These are phyloP conservation scores for Saccharomyces kudriavzevii DNA, from an alignment of 805 yeast genomes.

Conservation along the genomic window DNA sequence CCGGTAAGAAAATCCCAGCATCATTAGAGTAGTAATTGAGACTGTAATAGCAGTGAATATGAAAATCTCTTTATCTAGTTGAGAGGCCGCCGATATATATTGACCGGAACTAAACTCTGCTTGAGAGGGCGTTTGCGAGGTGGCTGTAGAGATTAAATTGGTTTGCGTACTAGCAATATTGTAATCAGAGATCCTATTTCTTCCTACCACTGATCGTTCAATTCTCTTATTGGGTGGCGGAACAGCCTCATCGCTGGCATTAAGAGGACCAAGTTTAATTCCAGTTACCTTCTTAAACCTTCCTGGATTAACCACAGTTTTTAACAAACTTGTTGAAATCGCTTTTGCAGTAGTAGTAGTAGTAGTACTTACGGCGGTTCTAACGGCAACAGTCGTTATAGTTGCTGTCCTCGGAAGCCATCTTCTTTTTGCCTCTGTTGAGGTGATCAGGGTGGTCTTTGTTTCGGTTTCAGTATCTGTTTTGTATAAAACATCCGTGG, in stretches of 20 bases:
- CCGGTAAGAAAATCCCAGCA: conserved; percentile 7
- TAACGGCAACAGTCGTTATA: conserved; percentile 3
- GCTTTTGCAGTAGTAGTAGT: conserved; percentile 4
- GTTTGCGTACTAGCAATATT: neutral
- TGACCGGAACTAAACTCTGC: neutral
- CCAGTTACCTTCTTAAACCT: conserved; percentile 32
- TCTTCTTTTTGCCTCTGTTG: conserved; percentile 1
- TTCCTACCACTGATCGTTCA: neutral
- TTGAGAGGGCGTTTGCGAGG: neutral
- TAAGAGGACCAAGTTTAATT: conserved; percentile 35
- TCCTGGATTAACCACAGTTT: neutral
- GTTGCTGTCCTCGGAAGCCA: conserved; percentile 6
- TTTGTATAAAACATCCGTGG: conserved; percentile 3
- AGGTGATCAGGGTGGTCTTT: conserved; percentile 6
- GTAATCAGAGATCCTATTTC: neutral
- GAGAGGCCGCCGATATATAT: conserved; percentile 8
- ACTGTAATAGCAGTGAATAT: conserved; percentile 3
- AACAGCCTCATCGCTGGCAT: conserved; percentile 20
- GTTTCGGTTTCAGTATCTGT: conserved; percentile 12
- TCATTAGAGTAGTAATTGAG: conserved; percentile 4
- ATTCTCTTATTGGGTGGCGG: neutral
- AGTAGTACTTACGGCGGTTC: conserved; percentile 8
- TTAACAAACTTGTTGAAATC: neutral
- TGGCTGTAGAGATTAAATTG: neutral
- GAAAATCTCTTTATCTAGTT: conserved; percentile 4